Conservation (phyloP, 73 alveolate species). For the Paramecium octaurelia region DNA sequence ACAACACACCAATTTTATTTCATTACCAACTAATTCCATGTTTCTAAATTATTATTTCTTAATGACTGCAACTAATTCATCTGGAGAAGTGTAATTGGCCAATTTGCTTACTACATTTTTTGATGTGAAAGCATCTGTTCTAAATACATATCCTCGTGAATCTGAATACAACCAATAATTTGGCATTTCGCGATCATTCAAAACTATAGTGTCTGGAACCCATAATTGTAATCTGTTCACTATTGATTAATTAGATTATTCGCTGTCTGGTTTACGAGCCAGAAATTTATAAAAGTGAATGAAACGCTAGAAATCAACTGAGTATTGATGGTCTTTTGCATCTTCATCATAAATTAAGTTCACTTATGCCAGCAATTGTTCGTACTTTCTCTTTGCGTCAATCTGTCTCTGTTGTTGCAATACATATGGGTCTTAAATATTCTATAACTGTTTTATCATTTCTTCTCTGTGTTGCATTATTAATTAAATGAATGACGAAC, state of each 20-base stretch:
- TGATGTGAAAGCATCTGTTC: constrained; percentile 78
- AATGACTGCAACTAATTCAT: constrained; percentile 72
- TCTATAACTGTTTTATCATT: not conserved
- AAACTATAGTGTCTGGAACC: constrained; percentile 93
- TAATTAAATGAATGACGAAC: not conserved
- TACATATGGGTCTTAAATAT: not conserved
- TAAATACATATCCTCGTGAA: constrained; percentile 84
- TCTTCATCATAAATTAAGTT: constrained; percentile 53
- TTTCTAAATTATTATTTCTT: constrained; percentile 20
- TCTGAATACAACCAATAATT: constrained; percentile 91
- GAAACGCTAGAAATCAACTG: constrained; percentile 6
- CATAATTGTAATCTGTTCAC: constrained; percentile 70
- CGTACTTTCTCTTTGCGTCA: constrained; percentile 48
- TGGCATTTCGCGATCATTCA: constrained; percentile 79
- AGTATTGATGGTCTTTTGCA: constrained; percentile 13
- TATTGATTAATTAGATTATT: constrained; percentile 55
- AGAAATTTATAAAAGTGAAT: constrained; percentile 79
- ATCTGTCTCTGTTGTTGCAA: not conserved
- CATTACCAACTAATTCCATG: constrained; percentile 40
- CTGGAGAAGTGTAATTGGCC: constrained; percentile 73
- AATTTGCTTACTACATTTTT: constrained; percentile 71
- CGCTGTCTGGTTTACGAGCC: constrained; percentile 74
- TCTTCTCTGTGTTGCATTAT: not conserved
- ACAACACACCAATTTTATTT: constrained; percentile 51
- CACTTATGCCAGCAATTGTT: constrained; percentile 23